Base-by-base conservation (phyloP, 1,139 yeast genomes). In the Suhomyces wounanorum region DNA sequence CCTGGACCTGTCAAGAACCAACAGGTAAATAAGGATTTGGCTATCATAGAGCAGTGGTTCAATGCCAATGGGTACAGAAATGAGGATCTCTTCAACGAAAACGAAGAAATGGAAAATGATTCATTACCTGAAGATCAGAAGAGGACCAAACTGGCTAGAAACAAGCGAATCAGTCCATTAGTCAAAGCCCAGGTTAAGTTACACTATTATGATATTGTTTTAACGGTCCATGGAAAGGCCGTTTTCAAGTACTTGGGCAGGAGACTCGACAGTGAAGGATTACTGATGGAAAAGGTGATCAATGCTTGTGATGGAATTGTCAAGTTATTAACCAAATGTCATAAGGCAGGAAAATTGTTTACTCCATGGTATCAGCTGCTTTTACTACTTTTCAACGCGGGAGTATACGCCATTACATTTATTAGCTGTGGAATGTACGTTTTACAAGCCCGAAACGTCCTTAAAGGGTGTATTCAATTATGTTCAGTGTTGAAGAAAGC, bases 351-450 rank as follows among this genome's bases (percentile, higher is more conserved):
- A 25, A 52, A 62, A 5, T 57, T 79, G 5, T 72, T 65, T 50
- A 64, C 77, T 1, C 87, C 87, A 2, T 84, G 89, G 89, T 80
- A 82, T 73, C 58, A 74, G 44, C 73, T 72, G 16, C 63, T 85
- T 44, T 66, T 78, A 3, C 59, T 79, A 13, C 60, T 82, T 10
- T 80, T 81, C 59, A 73, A 75, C 45, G 74, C 76, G 2, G 83
- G 85, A 1, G 64, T 80, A 9, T 68, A 68, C 40, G 65, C 79
- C 25, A 61, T 84, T 8, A 68, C 80, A 2, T 61, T 83, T 49
- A 69, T 83, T 30, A 77, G 79, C 55, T 80, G 80, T 8, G 78
- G 79, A 3, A 52, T 64, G 5, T 62, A 58, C 46, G 55, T 66
- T 3, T 50, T 53, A 6, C 65, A 65, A 44, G 63, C 73, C 6